These are phyloP conservation scores for Leccinum incarnatum DNA, from an alignment of 768 basidiomycete species.

Conservation along the genomic window DNA sequence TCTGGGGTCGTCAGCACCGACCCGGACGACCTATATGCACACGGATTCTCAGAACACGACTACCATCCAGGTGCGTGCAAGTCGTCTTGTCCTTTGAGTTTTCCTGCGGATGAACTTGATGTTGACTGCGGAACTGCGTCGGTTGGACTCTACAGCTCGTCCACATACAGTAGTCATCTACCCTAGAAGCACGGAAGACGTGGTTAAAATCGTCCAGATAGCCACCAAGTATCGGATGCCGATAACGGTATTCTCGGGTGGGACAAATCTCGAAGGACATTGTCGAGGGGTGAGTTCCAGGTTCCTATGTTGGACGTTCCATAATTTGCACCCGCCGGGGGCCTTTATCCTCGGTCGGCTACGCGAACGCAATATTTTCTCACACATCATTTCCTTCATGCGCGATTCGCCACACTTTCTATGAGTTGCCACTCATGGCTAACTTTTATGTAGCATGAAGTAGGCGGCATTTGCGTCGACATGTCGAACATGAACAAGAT, in stretches of 20 bases:
- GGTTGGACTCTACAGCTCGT: constrained; percentile 29
- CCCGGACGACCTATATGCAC: constrained; percentile 46
- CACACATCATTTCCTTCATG: background rate
- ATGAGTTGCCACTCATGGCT: background rate
- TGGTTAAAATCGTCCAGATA: constrained; percentile 72
- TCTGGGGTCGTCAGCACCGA: constrained; percentile 44
- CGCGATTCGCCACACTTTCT: background rate
- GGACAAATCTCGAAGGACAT: constrained; percentile 80
- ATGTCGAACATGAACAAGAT: constrained; percentile 78
- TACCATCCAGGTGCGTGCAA: constrained; percentile 46
- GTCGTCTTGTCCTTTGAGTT: background rate
- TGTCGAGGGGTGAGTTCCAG: constrained; percentile 52
- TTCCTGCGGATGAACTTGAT: no score
- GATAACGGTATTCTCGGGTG: constrained; percentile 74
- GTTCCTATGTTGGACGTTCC: background rate
- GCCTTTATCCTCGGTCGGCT: background rate
- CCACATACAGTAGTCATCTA: constrained; percentile 62
- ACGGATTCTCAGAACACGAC: constrained; percentile 55
- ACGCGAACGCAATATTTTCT: background rate
- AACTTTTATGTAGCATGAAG: constrained; percentile 12
- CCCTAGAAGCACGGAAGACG: constrained; percentile 74
- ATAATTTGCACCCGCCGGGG: background rate
- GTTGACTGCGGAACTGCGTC: background rate
- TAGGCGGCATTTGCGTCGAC: constrained; percentile 77
- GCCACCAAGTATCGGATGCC: constrained; percentile 77